Evolutionary conservation across 805 yeast species (phyloP).

Genomic region (Torulaspora microellipsoides): DNA sequence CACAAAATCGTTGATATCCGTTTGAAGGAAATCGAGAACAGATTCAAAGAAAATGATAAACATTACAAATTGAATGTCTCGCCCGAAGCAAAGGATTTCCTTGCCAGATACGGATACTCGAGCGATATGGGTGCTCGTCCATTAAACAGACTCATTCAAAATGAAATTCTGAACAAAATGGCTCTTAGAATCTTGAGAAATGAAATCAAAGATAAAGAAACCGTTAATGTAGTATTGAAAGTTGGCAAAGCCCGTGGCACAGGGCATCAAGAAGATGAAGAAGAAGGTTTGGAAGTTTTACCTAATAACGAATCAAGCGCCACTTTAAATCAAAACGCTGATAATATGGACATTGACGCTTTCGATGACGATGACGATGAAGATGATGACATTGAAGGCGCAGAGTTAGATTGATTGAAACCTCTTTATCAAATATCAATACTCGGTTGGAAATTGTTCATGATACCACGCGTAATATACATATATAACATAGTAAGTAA

Average conservation of each 20-base stretch:
- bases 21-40: slow-evolving; percentile 73
- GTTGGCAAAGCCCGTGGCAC: slow-evolving; percentile 27
- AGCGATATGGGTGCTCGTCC: slow-evolving; percentile 97
- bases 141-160: slow-evolving; percentile 84
- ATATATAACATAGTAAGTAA: too few relatives aligned
- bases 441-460: too few relatives aligned
- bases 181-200: slow-evolving; percentile 87
- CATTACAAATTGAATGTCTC: slow-evolving; percentile 67
- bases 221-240: slow-evolving; percentile 56
- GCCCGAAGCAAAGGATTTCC: slow-evolving; percentile 71
- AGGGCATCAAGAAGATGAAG: slow-evolving; percentile 29
- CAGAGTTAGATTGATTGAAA: slow-evolving; percentile 13
- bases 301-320: slow-evolving; percentile 73
- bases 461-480: too few relatives aligned
- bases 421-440: not conserved
- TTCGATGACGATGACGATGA: slow-evolving; percentile 28
- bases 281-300: slow-evolving; percentile 67
- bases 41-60: slow-evolving; percentile 84
- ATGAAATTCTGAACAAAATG: slow-evolving; percentile 77
- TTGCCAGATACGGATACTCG: slow-evolving; percentile 84
- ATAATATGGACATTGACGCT: slow-evolving; percentile 58
- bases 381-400: slow-evolving; percentile 21
- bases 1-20: slow-evolving; percentile 87
- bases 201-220: slow-evolving; percentile 83
- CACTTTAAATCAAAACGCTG: slow-evolving; percentile 46